Percentiles rank a stretch among this genome's conserved stretches.
These are phyloP conservation scores for Didymella pinodella DNA, from an alignment of 2,329 filamentous ascomycete species.

Conservation along the genomic window DNA sequence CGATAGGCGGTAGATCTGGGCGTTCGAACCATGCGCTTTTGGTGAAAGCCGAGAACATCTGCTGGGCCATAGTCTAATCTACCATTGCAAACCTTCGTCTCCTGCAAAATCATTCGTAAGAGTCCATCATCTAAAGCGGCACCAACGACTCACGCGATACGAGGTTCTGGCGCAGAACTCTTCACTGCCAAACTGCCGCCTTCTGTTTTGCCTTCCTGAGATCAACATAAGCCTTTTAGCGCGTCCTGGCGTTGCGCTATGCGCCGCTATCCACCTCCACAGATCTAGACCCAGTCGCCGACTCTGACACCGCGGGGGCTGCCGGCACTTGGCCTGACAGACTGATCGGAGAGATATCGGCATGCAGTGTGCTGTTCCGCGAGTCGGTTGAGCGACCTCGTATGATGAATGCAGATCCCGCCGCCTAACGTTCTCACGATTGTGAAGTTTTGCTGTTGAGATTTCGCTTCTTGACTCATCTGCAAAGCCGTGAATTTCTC, in stretches of 20 bases:
- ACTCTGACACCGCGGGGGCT: conserved; percentile 5
- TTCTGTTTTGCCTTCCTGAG: neutral
- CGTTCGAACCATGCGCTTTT: neutral
- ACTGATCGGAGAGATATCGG: conserved; percentile 11
- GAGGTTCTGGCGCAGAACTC: neutral
- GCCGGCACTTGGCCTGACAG: neutral
- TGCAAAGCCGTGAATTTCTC: neutral
- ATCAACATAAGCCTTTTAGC: conserved; percentile 15
- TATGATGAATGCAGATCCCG: conserved; percentile 11
- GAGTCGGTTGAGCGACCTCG: conserved; percentile 9
- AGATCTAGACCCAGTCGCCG: conserved; percentile 11
- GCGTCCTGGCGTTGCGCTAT: neutral
- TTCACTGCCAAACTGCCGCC: conserved; percentile 1
- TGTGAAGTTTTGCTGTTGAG: conserved; percentile 12
- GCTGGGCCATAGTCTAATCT: neutral
- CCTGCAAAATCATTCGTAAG: neutral
- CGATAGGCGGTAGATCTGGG: neutral
- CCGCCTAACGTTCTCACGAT: neutral
- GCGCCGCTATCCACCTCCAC: conserved; percentile 13
- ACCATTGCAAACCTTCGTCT: neutral
- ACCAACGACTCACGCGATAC: neutral
- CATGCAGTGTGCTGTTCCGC: conserved; percentile 3
- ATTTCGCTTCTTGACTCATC: conserved; percentile 3
- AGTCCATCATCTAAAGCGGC: neutral
- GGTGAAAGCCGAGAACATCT: neutral